Percentiles rank a stretch among this genome's conserved stretches.
Conservation (phyloP, 1,284 basidiomycete genomes). For the Chiua sp. region DNA sequence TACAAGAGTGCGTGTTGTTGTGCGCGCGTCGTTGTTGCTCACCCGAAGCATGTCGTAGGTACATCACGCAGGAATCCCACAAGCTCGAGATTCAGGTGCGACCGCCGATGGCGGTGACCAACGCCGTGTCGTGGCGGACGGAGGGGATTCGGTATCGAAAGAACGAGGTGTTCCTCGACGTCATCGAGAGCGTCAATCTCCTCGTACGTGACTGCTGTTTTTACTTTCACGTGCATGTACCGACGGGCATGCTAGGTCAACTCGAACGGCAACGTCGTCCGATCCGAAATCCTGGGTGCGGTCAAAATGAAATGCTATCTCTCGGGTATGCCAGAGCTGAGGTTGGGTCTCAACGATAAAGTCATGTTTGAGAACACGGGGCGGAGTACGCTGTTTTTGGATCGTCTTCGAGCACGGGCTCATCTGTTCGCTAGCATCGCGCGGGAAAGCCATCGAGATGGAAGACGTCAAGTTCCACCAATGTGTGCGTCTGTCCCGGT, state of each 20-base stretch:
- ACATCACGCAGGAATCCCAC: conserved; percentile 99
- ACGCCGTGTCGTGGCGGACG: conserved; percentile 98
- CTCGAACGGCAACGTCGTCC: conserved; percentile 95
- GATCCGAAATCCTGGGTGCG: conserved; percentile 96
- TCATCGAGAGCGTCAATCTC: conserved; percentile 97
- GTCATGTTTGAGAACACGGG: conserved; percentile 99
- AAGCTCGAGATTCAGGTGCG: conserved; percentile 97
- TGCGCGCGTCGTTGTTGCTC: no score
- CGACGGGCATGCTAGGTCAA: conserved; percentile 85
- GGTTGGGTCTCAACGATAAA: conserved; percentile 98
- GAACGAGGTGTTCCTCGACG: conserved; percentile 99
- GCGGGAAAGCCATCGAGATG: conserved; percentile 34
- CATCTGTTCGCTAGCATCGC: conserved; percentile 70
- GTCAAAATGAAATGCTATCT: conserved; percentile 99
- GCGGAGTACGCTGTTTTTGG: conserved; percentile 67
- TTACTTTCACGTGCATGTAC: neutral
- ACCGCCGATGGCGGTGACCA: conserved; percentile 97
- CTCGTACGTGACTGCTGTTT: conserved; percentile 66
- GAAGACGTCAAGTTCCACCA: no score
- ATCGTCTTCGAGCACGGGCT: neutral
- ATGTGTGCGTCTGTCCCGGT: conserved; percentile 98
- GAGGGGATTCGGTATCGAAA: conserved; percentile 98
- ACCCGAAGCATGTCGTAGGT: conserved; percentile 51
- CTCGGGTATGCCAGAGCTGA: conserved; percentile 97
- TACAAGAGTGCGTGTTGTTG: conserved; percentile 84